Percentiles rank a stretch among this genome's conserved stretches.
Conservation (phyloP, 2,329 filamentous ascomycete species). For the Leptographium wingfieldii region DNA sequence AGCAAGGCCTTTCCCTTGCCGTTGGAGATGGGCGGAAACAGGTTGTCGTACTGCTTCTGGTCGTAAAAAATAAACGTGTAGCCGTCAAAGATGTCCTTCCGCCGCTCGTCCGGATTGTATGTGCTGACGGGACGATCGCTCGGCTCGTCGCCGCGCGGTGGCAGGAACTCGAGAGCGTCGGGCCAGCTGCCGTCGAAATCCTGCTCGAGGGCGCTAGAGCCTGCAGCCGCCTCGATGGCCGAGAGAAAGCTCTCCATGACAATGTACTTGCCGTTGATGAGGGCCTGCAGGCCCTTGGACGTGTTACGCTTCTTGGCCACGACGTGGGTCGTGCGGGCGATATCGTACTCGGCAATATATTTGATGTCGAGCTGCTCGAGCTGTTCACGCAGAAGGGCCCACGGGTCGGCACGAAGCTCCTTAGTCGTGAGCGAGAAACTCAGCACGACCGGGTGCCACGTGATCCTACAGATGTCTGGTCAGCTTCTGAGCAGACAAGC, state of each 20-base stretch:
- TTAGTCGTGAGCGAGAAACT: slow-evolving; percentile 66
- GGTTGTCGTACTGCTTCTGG: slow-evolving; percentile 57
- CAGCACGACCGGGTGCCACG: slow-evolving; percentile 70
- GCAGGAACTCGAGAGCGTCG: slow-evolving; percentile 56
- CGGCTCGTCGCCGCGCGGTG: slow-evolving; percentile 64
- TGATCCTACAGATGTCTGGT: slow-evolving; percentile 39
- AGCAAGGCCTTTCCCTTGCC: slow-evolving; percentile 74
- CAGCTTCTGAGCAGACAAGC: background rate
- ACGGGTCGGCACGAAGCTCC: slow-evolving; percentile 53
- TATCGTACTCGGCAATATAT: slow-evolving; percentile 59
- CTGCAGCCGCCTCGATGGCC: slow-evolving; percentile 45
- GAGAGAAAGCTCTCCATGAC: slow-evolving; percentile 65
- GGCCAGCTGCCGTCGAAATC: slow-evolving; percentile 78
- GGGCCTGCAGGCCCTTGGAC: slow-evolving; percentile 70
- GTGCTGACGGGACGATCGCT: slow-evolving; percentile 52
- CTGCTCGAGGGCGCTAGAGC: slow-evolving; percentile 50
- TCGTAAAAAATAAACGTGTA: slow-evolving; percentile 86
- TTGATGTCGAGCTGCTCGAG: slow-evolving; percentile 87
- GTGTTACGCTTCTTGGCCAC: slow-evolving; percentile 85
- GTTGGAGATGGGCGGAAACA: slow-evolving; percentile 62
- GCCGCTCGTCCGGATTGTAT: slow-evolving; percentile 55
- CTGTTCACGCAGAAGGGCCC: slow-evolving; percentile 46
- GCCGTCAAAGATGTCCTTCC: slow-evolving; percentile 66
- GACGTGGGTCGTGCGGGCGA: slow-evolving; percentile 67
- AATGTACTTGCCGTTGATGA: slow-evolving; percentile 69